These are phyloP conservation scores for Saccharomycopsis hybrid DNA, from an alignment of 1,139 yeast species.

Conservation along the genomic window DNA sequence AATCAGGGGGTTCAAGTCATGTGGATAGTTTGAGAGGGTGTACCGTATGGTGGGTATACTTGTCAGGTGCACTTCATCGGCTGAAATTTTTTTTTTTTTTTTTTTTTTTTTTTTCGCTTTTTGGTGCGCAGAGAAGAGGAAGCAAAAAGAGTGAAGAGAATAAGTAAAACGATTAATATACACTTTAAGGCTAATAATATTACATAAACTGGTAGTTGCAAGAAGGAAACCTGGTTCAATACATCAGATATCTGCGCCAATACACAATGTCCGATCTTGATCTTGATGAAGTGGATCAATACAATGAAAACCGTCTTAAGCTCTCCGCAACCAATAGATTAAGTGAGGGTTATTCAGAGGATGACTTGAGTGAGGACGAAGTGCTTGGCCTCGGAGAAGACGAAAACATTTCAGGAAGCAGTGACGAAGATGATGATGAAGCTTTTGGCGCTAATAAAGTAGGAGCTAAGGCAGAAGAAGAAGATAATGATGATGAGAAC, in stretches of 20 bases:
- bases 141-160: too few relatives aligned
- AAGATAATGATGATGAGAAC: conserved; percentile 48
- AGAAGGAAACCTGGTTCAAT: too few relatives aligned
- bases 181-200: too few relatives aligned
- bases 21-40: too few relatives aligned
- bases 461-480: conserved; percentile 36
- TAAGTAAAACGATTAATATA: too few relatives aligned
- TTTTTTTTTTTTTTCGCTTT: too few relatives aligned
- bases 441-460: conserved; percentile 23
- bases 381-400: conserved; percentile 36
- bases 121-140: too few relatives aligned
- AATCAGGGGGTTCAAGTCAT: too few relatives aligned
- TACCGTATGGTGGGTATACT: too few relatives aligned
- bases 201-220: too few relatives aligned
- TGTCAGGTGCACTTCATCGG: too few relatives aligned
- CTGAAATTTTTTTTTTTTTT: too few relatives aligned
- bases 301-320: conserved; percentile 54
- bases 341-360: conserved; percentile 30
- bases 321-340: conserved; percentile 29
- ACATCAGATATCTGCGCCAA: background rate
- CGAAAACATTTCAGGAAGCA: conserved; percentile 19
- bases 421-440: conserved; percentile 24
- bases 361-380: conserved; percentile 39
- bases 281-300: conserved; percentile 65
- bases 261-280: conserved; percentile 17